Evolutionary conservation across 768 basidiomycete species (phyloP), one percentile per base, ranked within the genome.

Genomic region (Asterophora parasitica): DNA sequence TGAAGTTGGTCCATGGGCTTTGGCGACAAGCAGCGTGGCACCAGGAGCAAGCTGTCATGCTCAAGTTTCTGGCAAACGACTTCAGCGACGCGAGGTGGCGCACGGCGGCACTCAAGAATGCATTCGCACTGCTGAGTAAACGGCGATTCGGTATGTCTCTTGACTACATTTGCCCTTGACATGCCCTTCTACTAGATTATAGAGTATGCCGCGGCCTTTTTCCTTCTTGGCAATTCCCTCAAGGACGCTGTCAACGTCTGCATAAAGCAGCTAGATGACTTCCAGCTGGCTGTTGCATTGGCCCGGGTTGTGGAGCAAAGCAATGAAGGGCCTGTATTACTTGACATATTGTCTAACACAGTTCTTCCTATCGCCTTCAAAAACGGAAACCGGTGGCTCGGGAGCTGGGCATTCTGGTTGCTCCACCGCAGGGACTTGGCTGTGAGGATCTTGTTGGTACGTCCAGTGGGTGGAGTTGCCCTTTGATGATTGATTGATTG

Each of bases 161-260:
- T n/a, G n/a, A n/a, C 32, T 17, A 28, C 36, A 13, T n/a, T 26
- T 26, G 36, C 6, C 8, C 38, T 38, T 35, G 16, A 13, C 48
- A 19, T n/a, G 39, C 38, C 8, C 20, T 19, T 26, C 17, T 13
- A 47, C 7, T 15, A 10, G 23, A 23, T 23, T 6, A 23, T 61
- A 97, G 96, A 92, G 62, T 98, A 97, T 60, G 94, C 96, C n/a
- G 93, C 93, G 0, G 94, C 93, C 1, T 99, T 99, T 69, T 99
- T 99, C 72, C 74, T 99, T 34, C 78, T 99, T 0, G 95, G 92
- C 7, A 85, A 83, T 17, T 82, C 84, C 35, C 67, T 95, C 30
- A 89, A 87, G 64, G 96, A 98, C 55, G 94, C 95, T 2, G 88
- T 93, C 27, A 88, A 81, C 54, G 87, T 99, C 15, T 94, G 92